Evolutionary conservation across 371 early-diverging fungal species (phyloP), one percentile per base, ranked within the genome.

Genomic region (Chytridium lagenaria): DNA sequence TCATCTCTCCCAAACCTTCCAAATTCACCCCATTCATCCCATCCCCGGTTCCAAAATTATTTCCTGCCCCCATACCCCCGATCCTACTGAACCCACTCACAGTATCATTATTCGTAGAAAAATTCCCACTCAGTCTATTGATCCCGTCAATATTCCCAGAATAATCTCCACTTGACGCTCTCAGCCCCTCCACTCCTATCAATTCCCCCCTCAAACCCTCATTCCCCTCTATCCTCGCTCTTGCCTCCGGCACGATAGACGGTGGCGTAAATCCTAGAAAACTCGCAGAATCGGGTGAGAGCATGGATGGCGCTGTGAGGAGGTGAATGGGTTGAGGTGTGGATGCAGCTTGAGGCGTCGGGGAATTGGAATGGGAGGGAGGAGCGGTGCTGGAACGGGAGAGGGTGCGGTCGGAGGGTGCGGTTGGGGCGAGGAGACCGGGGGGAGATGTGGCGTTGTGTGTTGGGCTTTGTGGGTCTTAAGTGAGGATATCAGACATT

Each of bases 271-370:
- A 26, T 5, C 55, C 55, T 7, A 76, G 40, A 22, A 68, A 67
- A 7, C 76, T 71, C 26, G 55, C 55, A 5, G 55, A 16, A 50
- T 61, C 64, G 50, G 69, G 74, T n/a, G 69, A 69, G 15, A 70
- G 59, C 3, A 61, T 67, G 51, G 30, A 69, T n/a, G 33, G 37
- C 23, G 16, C 23, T 15, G 55, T 7, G 55, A 16, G 55, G 16
- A 55, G 26, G 26, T 26, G 10, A 5, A 55, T 7, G 30, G 30
- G 55, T 16, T 10, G 55, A 55, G 55, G 55, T 63, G 63, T 31
- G 3, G 63, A 23, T 12, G 37, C 33, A 36, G 36, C 36, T 34
- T 15, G 63, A 12, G 7, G 31, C 2, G 63, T 63, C 31, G 63
- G 63, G 19, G 36, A 63, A 31, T 10, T 23, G 12, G 63, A 31